Evolutionary conservation across 2,329 filamentous ascomycete genomes (phyloP), one percentile per base, ranked within the genome.

Genomic region (Dactylellina cionopaga): DNA sequence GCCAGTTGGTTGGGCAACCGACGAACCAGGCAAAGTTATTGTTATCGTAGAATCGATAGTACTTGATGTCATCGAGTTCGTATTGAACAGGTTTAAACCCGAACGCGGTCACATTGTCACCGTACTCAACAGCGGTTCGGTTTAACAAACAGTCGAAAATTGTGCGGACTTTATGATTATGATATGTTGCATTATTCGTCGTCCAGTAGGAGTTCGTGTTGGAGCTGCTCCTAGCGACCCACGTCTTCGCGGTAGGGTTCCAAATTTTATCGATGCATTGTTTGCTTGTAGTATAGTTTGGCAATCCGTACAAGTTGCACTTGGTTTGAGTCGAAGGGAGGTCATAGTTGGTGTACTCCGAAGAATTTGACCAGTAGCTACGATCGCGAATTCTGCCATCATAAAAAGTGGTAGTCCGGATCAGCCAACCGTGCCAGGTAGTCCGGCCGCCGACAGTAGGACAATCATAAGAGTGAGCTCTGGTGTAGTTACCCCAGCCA

Each of bases 1-100:
- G 43, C 62, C 62, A 66, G 11, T 39, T 66, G 51, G n/a, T 49
- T 24, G 62, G 62, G n/a, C 62, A 66, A 22, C 49, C 62, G 49
- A 29, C 51, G 15, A 66, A 66, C 62, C 62, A 66, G 13, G 37
- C 62, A 37, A 66, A 66, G 27, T 66, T 66, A 41, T 66, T 66
- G n/a, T 56, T 52, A 22, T 66, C 62, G 43, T 66, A 66, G 25
- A 66, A 66, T 3, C 62, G 51, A 31, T 66, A 66, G 31, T 66
- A 66, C 19, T 66, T 66, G 39, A 29, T 66, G 24, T 49, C n/a
- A 25, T 66, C 62, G 19, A 66, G 46, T 25, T 24, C n/a, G 15
- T 66, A 66, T 25, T 43, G 29, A 27, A 68, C 63, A 5, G 63
- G 52, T 27, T 59, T 52, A 24, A 68, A 68, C 2, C 63, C 63